Evolutionary conservation across 305 asterid species (phyloP).

Genomic region (Fraxinus sp.): DNA sequence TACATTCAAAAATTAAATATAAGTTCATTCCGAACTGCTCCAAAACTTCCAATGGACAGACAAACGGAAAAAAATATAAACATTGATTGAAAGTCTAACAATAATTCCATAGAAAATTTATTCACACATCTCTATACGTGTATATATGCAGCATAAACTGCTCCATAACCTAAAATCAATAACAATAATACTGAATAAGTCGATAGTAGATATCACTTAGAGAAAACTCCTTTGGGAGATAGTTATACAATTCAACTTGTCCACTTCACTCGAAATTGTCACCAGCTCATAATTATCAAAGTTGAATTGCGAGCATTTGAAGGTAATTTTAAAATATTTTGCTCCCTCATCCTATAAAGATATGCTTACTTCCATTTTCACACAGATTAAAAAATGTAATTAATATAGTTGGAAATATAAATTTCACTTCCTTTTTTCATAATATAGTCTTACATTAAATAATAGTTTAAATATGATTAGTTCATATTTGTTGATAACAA

Average conservation of each 20-base stretch:
- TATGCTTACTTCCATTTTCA: neutral
- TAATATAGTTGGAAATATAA: too few relatives aligned
- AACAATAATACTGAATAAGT: neutral
- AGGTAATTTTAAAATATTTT: neutral
- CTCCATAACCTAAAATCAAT: neutral
- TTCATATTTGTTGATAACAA: neutral
- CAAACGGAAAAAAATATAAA: neutral
- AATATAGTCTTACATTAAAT: too few relatives aligned
- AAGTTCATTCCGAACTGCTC: neutral
- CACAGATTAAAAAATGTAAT: neutral
- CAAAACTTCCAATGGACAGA: neutral
- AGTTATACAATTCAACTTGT: neutral
- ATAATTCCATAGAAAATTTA: neutral
- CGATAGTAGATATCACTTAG: neutral
- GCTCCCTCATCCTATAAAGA: too few relatives aligned
- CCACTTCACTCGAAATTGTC: neutral
- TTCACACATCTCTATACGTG: neutral
- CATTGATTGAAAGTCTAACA: neutral
- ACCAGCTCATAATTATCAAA: neutral
- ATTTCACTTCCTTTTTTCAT: neutral
- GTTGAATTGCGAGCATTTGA: neutral
- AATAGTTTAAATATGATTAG: neutral
- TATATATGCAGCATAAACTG: neutral
- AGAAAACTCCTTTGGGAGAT: neutral
- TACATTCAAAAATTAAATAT: neutral